phyloP scores from a whole-genome alignment of 495 filamentous ascomycete genomes.

The Acidiella bohemica region DNA sequence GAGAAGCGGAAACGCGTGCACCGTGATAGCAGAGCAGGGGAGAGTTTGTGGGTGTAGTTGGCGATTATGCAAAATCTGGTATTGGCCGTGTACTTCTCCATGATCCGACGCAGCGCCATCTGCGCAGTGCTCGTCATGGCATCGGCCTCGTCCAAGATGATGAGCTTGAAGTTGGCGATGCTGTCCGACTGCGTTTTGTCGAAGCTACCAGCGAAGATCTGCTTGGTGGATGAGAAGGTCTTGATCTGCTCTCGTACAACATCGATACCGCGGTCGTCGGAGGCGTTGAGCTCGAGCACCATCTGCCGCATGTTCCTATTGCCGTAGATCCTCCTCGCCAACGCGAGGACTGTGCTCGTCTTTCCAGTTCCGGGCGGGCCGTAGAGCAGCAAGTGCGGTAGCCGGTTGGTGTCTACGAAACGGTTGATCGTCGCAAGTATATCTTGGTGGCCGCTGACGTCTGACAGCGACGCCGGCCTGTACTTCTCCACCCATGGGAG shows the following conservation, averaged over 20 bases:
- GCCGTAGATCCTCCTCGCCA: conserved; percentile 88
- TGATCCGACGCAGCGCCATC: conserved; percentile 92
- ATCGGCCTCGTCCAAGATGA: conserved; percentile 95
- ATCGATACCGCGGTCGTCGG: conserved; percentile 94
- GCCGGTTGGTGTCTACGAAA: conserved; percentile 82
- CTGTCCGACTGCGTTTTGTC: conserved; percentile 34
- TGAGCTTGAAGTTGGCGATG: conserved; percentile 78
- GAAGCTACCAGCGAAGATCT: conserved; percentile 40
- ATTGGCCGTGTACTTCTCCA: conserved; percentile 99
- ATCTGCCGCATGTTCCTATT: conserved; percentile 88
- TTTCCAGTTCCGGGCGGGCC: conserved; percentile 37
- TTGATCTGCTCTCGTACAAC: conserved; percentile 98
- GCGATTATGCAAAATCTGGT: conserved; percentile 97
- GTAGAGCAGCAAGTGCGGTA: conserved; percentile 86
- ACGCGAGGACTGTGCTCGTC: conserved; percentile 44
- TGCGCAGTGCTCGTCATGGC: conserved; percentile 96
- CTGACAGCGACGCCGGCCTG: conserved; percentile 69
- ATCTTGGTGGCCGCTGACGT: conserved; percentile 73
- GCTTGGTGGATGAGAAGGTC: conserved; percentile 81
- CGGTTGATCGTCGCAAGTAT: conserved; percentile 29
- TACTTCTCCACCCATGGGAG: conserved; percentile 99
- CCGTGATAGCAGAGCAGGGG: conserved; percentile 77
- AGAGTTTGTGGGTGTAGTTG: conserved; percentile 99
- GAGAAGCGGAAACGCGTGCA: conserved; percentile 95
- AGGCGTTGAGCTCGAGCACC: conserved; percentile 94